phyloP scores from a whole-genome alignment of 148 eudicot genomes.

The Cornus kousa region DNA sequence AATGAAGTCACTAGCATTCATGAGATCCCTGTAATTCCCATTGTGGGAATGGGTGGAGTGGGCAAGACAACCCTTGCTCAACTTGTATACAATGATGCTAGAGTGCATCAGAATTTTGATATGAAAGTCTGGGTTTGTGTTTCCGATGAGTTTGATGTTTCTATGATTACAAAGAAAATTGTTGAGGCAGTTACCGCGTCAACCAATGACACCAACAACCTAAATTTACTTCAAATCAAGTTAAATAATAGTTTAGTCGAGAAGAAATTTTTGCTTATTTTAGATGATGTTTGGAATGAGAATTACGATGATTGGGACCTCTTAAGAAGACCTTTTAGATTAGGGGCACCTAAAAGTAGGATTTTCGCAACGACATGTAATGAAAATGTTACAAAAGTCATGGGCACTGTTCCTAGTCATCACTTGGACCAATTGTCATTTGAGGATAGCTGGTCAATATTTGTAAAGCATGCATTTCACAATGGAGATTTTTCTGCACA shows the following conservation, averaged over 20 bases:
- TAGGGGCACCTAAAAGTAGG: conserved; percentile 20
- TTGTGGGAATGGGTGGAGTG: conserved; percentile 27
- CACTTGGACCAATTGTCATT: background rate
- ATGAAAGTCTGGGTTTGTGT: conserved; percentile 17
- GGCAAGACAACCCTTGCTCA: conserved; percentile 29
- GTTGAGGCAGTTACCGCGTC: background rate
- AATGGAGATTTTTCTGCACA: background rate
- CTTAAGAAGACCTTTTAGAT: background rate
- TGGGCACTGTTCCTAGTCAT: conserved; percentile 13
- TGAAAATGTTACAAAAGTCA: background rate
- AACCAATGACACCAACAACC: background rate
- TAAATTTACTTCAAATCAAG: background rate
- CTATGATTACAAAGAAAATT: background rate
- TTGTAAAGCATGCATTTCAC: background rate
- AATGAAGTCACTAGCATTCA: background rate
- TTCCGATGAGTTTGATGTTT: background rate
- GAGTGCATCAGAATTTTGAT: background rate
- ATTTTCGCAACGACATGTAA: conserved; percentile 22
- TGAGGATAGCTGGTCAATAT: background rate
- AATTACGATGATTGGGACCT: background rate
- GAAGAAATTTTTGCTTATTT: conserved; percentile 14
- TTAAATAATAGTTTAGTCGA: background rate
- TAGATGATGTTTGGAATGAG: conserved; percentile 26
- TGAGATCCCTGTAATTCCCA: conserved; percentile 16
- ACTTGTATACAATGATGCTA: conserved; percentile 15